Percentiles rank a stretch among this genome's conserved stretches.
Conservation (phyloP, 1,284 basidiomycete species). For the Mixia osmundae region DNA sequence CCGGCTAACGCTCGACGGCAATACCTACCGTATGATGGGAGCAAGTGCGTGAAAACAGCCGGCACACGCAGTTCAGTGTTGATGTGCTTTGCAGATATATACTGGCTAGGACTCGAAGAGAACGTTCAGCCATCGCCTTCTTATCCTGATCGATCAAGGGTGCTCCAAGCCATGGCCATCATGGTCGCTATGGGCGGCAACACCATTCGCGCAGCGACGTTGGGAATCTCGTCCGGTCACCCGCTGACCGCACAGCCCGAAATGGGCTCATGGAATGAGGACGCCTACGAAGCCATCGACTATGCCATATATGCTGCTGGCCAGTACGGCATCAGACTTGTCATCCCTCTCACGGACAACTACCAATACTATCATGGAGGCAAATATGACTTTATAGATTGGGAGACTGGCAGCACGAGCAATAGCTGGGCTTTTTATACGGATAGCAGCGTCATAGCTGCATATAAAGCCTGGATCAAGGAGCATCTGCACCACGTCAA, state of each 20-base stretch:
- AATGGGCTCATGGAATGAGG: conserved; percentile 20
- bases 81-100: too few species aligned
- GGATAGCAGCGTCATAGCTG: too few species aligned
- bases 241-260: conserved; percentile 20
- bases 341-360: conserved; percentile 23
- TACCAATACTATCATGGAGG: conserved; percentile 18
- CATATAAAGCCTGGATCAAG: too few species aligned
- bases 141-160: conserved; percentile 20
- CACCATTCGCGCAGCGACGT: conserved; percentile 20
- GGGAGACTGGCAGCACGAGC: too few species aligned
- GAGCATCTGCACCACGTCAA: too few species aligned
- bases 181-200: conserved; percentile 22
- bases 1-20: too few species aligned
- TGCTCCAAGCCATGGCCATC: conserved; percentile 18
- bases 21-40: too few species aligned
- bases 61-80: too few species aligned
- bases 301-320: conserved; percentile 22
- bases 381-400: too few species aligned
- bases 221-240: conserved; percentile 23
- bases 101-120: conserved; percentile 17
- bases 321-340: conserved; percentile 21
- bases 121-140: conserved; percentile 18
- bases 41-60: too few species aligned
- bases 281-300: conserved; percentile 20
- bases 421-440: too few species aligned